Base-by-base conservation (phyloP, 1,284 basidiomycete species). In the Pyrrhoderma noxium region DNA sequence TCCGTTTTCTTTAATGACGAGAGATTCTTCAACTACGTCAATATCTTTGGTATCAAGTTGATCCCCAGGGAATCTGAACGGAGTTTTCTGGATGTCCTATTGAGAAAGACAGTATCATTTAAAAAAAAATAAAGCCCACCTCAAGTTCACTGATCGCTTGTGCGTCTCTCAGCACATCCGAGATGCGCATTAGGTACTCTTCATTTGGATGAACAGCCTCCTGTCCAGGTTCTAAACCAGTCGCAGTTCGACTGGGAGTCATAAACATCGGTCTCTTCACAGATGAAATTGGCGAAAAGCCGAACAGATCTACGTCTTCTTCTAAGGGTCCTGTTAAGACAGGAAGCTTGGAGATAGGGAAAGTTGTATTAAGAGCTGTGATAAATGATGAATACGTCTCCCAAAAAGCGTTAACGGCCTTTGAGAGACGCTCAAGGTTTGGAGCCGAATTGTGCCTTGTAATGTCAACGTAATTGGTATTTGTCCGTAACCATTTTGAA, bases 181-280 rank as follows among this genome's bases (percentile, higher is more conserved):
- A 75, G 49, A 98, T 89, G 53, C 95, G 78, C 91, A 96, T 95
- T 45, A 97, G 70, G 61, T 94, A 89, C 70, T 94, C 92, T 59
- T 92, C 93, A 59, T 96, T 97, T 2, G 94, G 94, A 69, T 96
- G 94, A 7, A 86, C 82, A 51, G 80, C 77, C 51, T 80, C 77
- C 52, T 49, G 55, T 49, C 47, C 54, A 23, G 35, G 47, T 56
- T 56, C 57, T 45, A 61, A 44, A 49, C 57, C 23, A 59, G 54
- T 16, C 52, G 51, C 37, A 34, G 56, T 23, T 57, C 61, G 9
- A 57, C 58, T 47, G 63, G 66, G 43, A 61, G 69, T 65, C 5
- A 60, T 57, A 2, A 77, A 68, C 57, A 77, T 65, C 40, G 61
- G 70, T 51, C 79, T 76, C 49, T 79, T 79, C 11, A 11, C 5